A percentile compares a stretch with the other conserved stretches of the same genome.
Evolutionary conservation across 805 yeast genomes (phyloP).

Genomic region (Isabelozyma gotoi): DNA sequence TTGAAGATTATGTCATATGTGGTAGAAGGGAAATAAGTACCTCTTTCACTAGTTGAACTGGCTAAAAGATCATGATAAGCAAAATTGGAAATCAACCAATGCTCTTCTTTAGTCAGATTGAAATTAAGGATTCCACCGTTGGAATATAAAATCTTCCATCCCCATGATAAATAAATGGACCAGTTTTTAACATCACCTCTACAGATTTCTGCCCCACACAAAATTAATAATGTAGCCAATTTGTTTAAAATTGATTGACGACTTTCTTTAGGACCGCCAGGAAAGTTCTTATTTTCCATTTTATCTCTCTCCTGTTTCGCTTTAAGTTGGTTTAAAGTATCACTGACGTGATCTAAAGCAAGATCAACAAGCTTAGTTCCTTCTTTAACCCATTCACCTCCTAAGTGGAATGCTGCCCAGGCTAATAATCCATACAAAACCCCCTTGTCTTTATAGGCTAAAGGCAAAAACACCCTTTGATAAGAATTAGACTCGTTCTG

Average conservation of each 20-base stretch:
- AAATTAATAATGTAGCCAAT: slow-evolving; percentile 63
- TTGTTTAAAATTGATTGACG: slow-evolving; percentile 41
- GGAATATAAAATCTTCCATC: slow-evolving; percentile 57
- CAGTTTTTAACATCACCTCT: slow-evolving; percentile 78
- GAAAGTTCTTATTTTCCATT: not conserved
- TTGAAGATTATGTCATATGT: slow-evolving; percentile 57
- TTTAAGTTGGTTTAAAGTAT: slow-evolving; percentile 13
- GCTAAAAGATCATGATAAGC: slow-evolving; percentile 80
- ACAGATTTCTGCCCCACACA: slow-evolving; percentile 81
- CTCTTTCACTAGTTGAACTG: slow-evolving; percentile 56
- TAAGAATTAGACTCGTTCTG: slow-evolving; percentile 48
- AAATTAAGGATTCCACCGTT: slow-evolving; percentile 63
- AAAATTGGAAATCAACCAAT: slow-evolving; percentile 74
- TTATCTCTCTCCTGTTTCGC: slow-evolving; percentile 9
- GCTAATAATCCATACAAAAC: slow-evolving; percentile 53
- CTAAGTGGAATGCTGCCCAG: slow-evolving; percentile 56
- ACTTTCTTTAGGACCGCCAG: slow-evolving; percentile 15
- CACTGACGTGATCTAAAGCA: slow-evolving; percentile 45
- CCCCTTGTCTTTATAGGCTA: slow-evolving; percentile 52
- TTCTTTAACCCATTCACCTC: slow-evolving; percentile 44
- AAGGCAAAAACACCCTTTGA: slow-evolving; percentile 52
- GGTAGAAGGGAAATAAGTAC: slow-evolving; percentile 61
- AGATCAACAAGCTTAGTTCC: slow-evolving; percentile 48
- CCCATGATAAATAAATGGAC: slow-evolving; percentile 65
- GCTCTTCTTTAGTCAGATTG: slow-evolving; percentile 55